phyloP scores from a whole-genome alignment of 768 basidiomycete genomes.

The Lactarius akahatsu region DNA sequence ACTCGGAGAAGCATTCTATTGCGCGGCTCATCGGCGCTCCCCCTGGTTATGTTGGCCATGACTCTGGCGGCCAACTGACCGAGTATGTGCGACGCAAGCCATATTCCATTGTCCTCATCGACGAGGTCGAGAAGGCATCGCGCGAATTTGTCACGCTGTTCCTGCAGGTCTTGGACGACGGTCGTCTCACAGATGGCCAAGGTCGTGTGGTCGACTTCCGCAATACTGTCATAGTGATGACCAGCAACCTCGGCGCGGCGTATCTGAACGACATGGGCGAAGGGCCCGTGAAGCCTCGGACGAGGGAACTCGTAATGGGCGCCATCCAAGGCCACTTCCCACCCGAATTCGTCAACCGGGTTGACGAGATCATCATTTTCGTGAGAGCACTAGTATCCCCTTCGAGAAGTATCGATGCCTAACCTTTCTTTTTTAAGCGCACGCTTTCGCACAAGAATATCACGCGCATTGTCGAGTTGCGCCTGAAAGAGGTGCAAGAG shows the following conservation, averaged over 20 bases:
- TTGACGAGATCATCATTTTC: conserved; percentile 85
- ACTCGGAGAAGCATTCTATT: conserved; percentile 80
- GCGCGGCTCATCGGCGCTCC: conserved; percentile 72
- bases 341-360: conserved; percentile 89
- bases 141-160: conserved; percentile 65
- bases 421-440: conserved; percentile 50
- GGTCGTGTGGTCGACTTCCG: conserved; percentile 86
- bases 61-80: conserved; percentile 86
- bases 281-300: conserved; percentile 61
- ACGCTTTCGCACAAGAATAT: conserved; percentile 75
- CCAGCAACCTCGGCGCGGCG: conserved; percentile 83
- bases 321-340: conserved; percentile 85
- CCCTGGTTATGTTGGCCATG: conserved; percentile 90
- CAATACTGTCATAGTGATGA: conserved; percentile 94
- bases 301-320: conserved; percentile 67
- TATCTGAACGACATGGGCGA: conserved; percentile 74
- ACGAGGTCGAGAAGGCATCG: conserved; percentile 90
- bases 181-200: conserved; percentile 88
- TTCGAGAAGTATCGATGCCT: conserved; percentile 34
- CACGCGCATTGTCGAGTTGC: conserved; percentile 83
- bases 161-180: conserved; percentile 88
- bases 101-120: conserved; percentile 81
- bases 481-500: conserved; percentile 80
- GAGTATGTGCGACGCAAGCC: conserved; percentile 92
- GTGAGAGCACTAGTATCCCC: conserved; percentile 36